These are phyloP conservation scores for Xylaria castorea DNA, from an alignment of 495 filamentous ascomycete genomes.

Conservation along the genomic window DNA sequence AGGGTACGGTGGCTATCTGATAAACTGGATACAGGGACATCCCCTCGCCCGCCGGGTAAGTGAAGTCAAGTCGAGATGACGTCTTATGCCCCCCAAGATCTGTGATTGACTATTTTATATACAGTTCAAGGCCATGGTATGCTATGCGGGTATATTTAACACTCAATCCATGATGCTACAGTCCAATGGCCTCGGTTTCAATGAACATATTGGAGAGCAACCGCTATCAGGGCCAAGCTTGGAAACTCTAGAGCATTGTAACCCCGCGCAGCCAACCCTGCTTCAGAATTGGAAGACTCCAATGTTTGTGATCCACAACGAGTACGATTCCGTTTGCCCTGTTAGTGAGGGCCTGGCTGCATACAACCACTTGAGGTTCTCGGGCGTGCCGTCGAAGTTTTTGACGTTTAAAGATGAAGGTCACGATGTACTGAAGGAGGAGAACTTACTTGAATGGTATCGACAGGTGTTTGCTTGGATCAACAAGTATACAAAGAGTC, in stretches of 20 bases:
- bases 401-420: conserved; percentile 62
- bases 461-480: conserved; percentile 73
- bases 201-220: neutral
- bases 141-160: conserved; percentile 29
- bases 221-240: conserved; percentile 28
- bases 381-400: conserved; percentile 63
- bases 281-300: conserved; percentile 40
- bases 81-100: neutral
- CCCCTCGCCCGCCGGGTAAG: conserved; percentile 37
- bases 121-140: conserved; percentile 42
- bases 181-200: neutral
- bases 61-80: neutral
- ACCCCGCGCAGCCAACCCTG: conserved; percentile 33
- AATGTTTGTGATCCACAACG: conserved; percentile 54
- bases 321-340: conserved; percentile 74
- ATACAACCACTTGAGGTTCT: conserved; percentile 75
- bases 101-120: neutral
- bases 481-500: conserved; percentile 26
- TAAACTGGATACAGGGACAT: conserved; percentile 41
- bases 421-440: conserved; percentile 69
- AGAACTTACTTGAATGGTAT: conserved; percentile 75
- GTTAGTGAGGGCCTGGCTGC: conserved; percentile 72
- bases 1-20: conserved; percentile 41
- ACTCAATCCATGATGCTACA: conserved; percentile 17
- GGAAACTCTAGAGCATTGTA: conserved; percentile 28